These are phyloP conservation scores for Domatiomyces globalis DNA, from an alignment of 2,329 filamentous ascomycete species.

Conservation along the genomic window DNA sequence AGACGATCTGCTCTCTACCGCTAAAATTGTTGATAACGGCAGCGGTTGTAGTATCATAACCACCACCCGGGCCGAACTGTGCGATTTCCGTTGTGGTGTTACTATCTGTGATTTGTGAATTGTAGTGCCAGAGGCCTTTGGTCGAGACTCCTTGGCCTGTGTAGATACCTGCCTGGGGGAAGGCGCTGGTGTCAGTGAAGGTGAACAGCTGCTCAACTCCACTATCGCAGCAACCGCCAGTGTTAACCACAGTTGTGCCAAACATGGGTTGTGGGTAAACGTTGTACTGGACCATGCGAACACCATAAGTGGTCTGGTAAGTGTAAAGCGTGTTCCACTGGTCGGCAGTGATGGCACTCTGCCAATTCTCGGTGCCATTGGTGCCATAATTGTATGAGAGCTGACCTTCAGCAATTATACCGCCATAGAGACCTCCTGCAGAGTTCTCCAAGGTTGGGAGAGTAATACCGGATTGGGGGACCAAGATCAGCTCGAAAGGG, in stretches of 20 bases:
- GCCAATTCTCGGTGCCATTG: slow-evolving; percentile 24
- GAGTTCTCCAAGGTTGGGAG: slow-evolving; percentile 41
- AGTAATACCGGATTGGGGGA: slow-evolving; percentile 38
- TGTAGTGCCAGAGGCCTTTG: slow-evolving; percentile 44
- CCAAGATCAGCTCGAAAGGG: slow-evolving; percentile 40
- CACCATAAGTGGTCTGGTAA: slow-evolving; percentile 45
- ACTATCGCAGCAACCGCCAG: slow-evolving; percentile 33
- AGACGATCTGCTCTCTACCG: slow-evolving; percentile 47
- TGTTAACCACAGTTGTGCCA: slow-evolving; percentile 27
- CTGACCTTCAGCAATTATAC: slow-evolving; percentile 41
- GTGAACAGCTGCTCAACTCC: slow-evolving; percentile 39
- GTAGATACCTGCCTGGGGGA: slow-evolving; percentile 42
- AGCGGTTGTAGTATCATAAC: slow-evolving; percentile 33
- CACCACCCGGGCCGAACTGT: slow-evolving; percentile 35
- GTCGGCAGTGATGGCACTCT: slow-evolving; percentile 40
- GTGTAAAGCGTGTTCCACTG: slow-evolving; percentile 44
- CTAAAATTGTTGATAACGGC: slow-evolving; percentile 47
- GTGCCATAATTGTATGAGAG: slow-evolving; percentile 41
- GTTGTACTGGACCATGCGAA: slow-evolving; percentile 47
- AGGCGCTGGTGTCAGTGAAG: slow-evolving; percentile 40
- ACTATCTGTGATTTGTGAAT: slow-evolving; percentile 40
- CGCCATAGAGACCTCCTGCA: slow-evolving; percentile 42
- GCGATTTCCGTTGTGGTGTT: slow-evolving; percentile 42
- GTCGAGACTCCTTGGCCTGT: slow-evolving; percentile 36
- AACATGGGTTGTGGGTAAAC: slow-evolving; percentile 40